These are phyloP conservation scores for Fusarium sp. DNA, from an alignment of 2,329 filamentous ascomycete genomes.

Conservation along the genomic window DNA sequence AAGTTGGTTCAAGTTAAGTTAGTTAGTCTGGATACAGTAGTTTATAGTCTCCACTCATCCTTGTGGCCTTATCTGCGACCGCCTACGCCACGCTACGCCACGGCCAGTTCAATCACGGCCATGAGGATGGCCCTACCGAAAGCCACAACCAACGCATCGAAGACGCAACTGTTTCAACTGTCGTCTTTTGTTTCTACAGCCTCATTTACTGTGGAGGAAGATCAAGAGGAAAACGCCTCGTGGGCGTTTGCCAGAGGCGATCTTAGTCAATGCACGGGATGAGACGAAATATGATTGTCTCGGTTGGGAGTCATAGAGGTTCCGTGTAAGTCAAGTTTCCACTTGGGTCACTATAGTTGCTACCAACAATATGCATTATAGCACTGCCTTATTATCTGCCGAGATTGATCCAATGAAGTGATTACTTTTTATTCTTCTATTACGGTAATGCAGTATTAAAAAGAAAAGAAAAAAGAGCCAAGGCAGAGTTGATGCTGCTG, in stretches of 20 bases:
- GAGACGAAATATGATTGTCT: conserved; percentile 8
- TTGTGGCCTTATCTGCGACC: conserved; percentile 46
- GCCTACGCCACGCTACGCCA: conserved; percentile 34
- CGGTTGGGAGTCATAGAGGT: background rate
- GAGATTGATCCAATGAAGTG: background rate
- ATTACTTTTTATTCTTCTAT: no score
- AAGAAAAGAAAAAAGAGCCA: background rate
- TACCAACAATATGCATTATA: background rate
- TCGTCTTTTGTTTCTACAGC: conserved; percentile 11
- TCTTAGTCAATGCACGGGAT: background rate
- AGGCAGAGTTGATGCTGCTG: conserved; percentile 11
- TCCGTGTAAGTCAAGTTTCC: conserved; percentile 16
- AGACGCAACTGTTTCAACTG: conserved; percentile 18
- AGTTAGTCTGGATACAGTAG: background rate
- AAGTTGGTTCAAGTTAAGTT: conserved; percentile 36
- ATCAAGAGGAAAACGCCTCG: conserved; percentile 23
- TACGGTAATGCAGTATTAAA: background rate
- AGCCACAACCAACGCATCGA: conserved; percentile 30
- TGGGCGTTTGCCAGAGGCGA: background rate
- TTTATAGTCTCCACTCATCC: conserved; percentile 26
- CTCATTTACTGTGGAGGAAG: conserved; percentile 12
- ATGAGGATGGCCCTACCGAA: conserved; percentile 28
- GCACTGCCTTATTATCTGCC: conserved; percentile 1
- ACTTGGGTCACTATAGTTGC: background rate
- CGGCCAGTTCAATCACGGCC: conserved; percentile 26